Evolutionary conservation across 495 filamentous ascomycete species (phyloP).

Genomic region (Corynascus novoguineensis): DNA sequence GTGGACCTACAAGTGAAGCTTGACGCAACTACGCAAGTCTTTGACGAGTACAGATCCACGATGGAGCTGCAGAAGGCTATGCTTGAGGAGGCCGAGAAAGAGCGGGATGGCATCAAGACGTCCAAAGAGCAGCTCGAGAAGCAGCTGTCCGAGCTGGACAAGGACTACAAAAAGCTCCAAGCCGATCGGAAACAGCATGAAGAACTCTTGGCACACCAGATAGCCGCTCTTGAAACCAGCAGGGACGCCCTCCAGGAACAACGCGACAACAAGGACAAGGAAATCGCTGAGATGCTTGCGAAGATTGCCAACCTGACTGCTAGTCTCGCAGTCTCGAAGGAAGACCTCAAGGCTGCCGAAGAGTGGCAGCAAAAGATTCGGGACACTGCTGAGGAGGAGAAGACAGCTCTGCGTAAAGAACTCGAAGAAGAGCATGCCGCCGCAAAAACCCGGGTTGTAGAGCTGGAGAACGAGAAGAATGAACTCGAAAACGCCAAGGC

Average conservation of each 20-base stretch:
- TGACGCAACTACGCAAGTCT: constrained; percentile 33
- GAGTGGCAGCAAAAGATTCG: constrained; percentile 20
- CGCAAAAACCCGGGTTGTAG: constrained; percentile 28
- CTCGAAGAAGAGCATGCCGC: constrained; percentile 20
- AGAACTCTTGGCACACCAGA: constrained; percentile 30
- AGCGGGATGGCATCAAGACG: constrained; percentile 33
- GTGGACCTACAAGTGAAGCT: constrained; percentile 27
- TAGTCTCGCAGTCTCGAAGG: constrained; percentile 17
- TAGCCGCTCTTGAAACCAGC: constrained; percentile 32
- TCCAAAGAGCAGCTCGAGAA: constrained; percentile 29
- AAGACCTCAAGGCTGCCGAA: constrained; percentile 23
- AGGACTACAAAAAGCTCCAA: constrained; percentile 31
- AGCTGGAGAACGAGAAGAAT: constrained; percentile 37
- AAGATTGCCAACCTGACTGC: constrained; percentile 9
- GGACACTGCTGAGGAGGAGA: constrained; percentile 17
- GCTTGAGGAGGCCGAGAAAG: constrained; percentile 37
- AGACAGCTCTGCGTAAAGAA: constrained; percentile 20
- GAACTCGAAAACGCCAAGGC: constrained; percentile 28
- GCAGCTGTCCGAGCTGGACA: constrained; percentile 29
- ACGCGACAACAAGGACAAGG: constrained; percentile 34
- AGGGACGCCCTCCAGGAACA: constrained; percentile 34
- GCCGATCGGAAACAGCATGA: constrained; percentile 37
- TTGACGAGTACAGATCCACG: constrained; percentile 36
- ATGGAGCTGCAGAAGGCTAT: constrained; percentile 34
- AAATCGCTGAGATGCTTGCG: constrained; percentile 30